A percentile compares a stretch with the other conserved stretches of the same genome.
These are phyloP conservation scores for Comarum palustre DNA, from an alignment of 306 rosid genomes.

Conservation along the genomic window DNA sequence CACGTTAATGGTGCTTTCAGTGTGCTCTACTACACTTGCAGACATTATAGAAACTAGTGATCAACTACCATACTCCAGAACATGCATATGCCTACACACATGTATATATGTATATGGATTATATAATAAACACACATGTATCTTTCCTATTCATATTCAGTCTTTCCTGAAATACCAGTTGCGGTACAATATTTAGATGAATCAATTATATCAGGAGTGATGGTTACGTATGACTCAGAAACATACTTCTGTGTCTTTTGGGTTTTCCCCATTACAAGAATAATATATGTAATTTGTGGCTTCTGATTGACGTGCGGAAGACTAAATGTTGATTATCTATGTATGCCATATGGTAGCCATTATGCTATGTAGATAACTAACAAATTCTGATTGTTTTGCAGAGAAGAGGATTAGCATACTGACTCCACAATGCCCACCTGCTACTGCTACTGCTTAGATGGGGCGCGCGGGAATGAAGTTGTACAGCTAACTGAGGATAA, in stretches of 20 bases:
- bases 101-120: too few relatives aligned
- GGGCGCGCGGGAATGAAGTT: conserved; percentile 27
- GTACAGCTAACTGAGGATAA: conserved; percentile 57
- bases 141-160: neutral
- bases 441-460: conserved; percentile 37
- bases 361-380: conserved; percentile 20
- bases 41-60: neutral
- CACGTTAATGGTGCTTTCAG: neutral
- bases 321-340: neutral
- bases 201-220: neutral
- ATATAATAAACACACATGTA: neutral
- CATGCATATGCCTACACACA: neutral
- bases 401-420: conserved; percentile 61
- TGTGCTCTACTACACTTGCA: neutral
- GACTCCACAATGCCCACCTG: conserved; percentile 34
- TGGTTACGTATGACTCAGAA: neutral
- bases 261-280: neutral
- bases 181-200: neutral
- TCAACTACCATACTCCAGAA: neutral
- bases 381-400: conserved; percentile 28
- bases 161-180: neutral
- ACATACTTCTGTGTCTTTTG: neutral
- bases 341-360: neutral
- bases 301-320: neutral
- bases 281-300: neutral